Percentiles rank a stretch among this genome's conserved stretches.
Conservation (phyloP, 257 asterid species). For the Solanum sitiens region DNA sequence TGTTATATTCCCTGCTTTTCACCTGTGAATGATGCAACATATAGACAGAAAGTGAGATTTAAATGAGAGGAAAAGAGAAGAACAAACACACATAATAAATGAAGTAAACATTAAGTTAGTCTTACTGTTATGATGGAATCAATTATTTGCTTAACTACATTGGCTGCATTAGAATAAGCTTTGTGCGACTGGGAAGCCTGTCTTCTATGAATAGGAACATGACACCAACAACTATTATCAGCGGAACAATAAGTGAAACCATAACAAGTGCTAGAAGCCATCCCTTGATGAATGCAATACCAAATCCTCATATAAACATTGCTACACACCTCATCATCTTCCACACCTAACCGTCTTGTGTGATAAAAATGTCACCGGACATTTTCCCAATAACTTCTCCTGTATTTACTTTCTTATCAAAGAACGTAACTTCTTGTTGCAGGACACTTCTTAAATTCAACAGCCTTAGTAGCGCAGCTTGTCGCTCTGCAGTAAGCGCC, state of each 20-base stretch:
- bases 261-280: background rate
- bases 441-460: conserved; percentile 49
- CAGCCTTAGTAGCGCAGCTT: conserved; percentile 50
- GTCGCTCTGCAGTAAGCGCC: conserved; percentile 82
- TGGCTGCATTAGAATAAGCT: conserved; percentile 57
- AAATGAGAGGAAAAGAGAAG: too few relatives aligned
- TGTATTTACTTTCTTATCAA: conserved; percentile 55
- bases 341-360: conserved; percentile 39
- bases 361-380: conserved; percentile 70
- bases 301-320: conserved; percentile 14
- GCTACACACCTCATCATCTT: conserved; percentile 10
- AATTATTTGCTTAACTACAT: conserved; percentile 47
- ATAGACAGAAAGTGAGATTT: too few relatives aligned
- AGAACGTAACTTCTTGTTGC: conserved; percentile 70
- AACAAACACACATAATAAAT: too few relatives aligned
- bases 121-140: conserved; percentile 59
- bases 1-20: too few relatives aligned
- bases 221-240: background rate
- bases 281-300: conserved; percentile 19
- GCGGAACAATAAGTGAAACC: background rate
- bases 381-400: conserved; percentile 56
- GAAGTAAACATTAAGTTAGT: background rate
- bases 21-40: too few relatives aligned
- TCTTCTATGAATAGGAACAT: background rate
- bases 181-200: conserved; percentile 2